Conservation (phyloP, 306 rosid genomes). For the Castanea mollissima region DNA sequence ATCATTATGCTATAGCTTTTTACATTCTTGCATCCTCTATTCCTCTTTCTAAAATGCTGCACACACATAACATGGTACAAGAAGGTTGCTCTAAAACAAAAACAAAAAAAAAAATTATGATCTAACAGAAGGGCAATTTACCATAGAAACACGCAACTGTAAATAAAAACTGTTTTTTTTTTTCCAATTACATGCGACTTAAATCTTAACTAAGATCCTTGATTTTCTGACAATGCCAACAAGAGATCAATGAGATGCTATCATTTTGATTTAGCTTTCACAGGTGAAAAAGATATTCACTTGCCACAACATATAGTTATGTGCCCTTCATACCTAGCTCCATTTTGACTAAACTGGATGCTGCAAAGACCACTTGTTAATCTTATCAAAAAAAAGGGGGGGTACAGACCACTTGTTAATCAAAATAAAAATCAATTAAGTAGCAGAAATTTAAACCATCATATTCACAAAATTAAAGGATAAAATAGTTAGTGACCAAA, state of each 20-base stretch:
- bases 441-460: background rate
- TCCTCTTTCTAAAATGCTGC: background rate
- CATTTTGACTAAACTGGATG: background rate
- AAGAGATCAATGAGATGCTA: background rate
- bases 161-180: background rate
- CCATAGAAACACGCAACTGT: background rate
- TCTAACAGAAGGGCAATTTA: background rate
- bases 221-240: background rate
- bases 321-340: background rate
- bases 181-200: background rate
- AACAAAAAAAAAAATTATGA: too few species aligned
- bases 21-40: background rate
- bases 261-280: background rate
- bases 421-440: slow-evolving; percentile 1
- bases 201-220: background rate
- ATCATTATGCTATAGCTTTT: background rate
- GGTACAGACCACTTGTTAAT: slow-evolving; percentile 4
- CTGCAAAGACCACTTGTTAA: slow-evolving; percentile 10
- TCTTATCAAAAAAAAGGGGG: too few species aligned
- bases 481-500: background rate
- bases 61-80: background rate
- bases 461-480: background rate
- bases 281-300: background rate
- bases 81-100: background rate
- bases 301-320: background rate